These are phyloP conservation scores for Trypanosoma boissoni DNA, from an alignment of 208 protist species.

Conservation along the genomic window DNA sequence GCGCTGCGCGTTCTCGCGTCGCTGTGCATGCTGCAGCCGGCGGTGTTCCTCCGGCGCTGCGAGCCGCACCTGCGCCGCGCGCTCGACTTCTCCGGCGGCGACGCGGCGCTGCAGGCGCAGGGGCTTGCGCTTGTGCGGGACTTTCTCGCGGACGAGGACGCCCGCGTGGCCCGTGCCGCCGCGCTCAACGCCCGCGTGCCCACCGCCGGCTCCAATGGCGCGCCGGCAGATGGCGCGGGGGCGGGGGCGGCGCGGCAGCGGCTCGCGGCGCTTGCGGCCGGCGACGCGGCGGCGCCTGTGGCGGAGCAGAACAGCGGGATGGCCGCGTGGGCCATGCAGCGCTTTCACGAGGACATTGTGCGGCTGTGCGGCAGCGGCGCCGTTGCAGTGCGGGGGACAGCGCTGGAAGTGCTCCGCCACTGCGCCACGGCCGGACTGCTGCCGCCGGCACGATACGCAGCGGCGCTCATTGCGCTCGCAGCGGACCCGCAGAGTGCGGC, in stretches of 20 bases:
- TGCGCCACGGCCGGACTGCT: conserved; percentile 60
- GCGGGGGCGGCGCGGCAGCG: not conserved
- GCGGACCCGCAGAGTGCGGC: conserved; percentile 40
- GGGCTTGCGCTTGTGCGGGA: conserved; percentile 77
- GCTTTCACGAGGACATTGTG: conserved; percentile 53
- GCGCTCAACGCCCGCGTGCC: conserved; percentile 18
- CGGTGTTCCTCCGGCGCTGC: conserved; percentile 57
- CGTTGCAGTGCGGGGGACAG: conserved; percentile 41
- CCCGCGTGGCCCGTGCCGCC: conserved; percentile 58
- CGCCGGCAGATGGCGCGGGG: not conserved
- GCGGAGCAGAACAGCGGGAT: conserved; percentile 86
- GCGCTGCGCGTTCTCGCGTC: conserved; percentile 68
- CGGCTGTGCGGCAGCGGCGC: conserved; percentile 34
- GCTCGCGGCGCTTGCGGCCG: not conserved
- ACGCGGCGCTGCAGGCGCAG: conserved; percentile 47
- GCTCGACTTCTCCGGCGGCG: conserved; percentile 23
- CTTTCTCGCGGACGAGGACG: conserved; percentile 80
- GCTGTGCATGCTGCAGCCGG: conserved; percentile 79
- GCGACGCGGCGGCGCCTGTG: conserved; percentile 7
- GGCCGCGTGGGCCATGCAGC: conserved; percentile 80
- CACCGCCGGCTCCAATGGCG: not conserved
- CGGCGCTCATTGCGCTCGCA: conserved; percentile 48
- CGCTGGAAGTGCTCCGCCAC: conserved; percentile 61
- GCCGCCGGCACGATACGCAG: conserved; percentile 62
- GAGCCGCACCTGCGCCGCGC: conserved; percentile 46